Percentiles rank a stretch among this genome's conserved stretches.
Evolutionary conservation across 1,284 basidiomycete genomes (phyloP).

Genomic region (Caloboletus inedulis): DNA sequence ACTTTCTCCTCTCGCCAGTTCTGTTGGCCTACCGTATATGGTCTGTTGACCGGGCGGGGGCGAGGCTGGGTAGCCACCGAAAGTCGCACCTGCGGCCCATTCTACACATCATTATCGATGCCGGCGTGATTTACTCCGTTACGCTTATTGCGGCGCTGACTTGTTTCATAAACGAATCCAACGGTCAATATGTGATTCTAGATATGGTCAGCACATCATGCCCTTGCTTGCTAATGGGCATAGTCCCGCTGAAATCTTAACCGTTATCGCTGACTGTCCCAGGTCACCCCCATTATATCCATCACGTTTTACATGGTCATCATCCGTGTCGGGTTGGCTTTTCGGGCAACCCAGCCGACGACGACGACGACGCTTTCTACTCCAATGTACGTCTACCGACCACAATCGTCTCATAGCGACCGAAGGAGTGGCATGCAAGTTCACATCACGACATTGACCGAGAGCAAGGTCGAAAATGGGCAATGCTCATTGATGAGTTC

Average conservation of each 20-base stretch:
- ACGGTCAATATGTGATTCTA: conserved; percentile 2
- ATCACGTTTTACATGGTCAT: conserved; percentile 7
- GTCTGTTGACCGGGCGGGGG: background rate
- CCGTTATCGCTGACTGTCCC: background rate
- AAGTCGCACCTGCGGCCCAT: background rate
- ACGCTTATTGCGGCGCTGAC: background rate
- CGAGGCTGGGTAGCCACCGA: background rate
- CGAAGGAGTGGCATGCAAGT: background rate
- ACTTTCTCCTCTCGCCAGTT: background rate
- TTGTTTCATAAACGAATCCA: background rate
- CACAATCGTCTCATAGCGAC: too few species aligned
- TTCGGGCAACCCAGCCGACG: background rate
- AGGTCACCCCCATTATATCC: conserved; percentile 2
- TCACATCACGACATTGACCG: background rate
- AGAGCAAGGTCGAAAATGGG: background rate
- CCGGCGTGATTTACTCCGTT: conserved; percentile 10
- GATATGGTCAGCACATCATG: background rate
- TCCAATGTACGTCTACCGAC: background rate
- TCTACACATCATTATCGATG: conserved; percentile 11
- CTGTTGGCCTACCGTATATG: conserved; percentile 3
- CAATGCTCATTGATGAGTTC: background rate
- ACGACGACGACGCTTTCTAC: background rate
- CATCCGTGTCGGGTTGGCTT: conserved; percentile 1
- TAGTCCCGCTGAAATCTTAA: background rate
- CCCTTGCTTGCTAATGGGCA: background rate